Conservation (phyloP, 306 rosid genomes). For the Lathyrus sativus region DNA sequence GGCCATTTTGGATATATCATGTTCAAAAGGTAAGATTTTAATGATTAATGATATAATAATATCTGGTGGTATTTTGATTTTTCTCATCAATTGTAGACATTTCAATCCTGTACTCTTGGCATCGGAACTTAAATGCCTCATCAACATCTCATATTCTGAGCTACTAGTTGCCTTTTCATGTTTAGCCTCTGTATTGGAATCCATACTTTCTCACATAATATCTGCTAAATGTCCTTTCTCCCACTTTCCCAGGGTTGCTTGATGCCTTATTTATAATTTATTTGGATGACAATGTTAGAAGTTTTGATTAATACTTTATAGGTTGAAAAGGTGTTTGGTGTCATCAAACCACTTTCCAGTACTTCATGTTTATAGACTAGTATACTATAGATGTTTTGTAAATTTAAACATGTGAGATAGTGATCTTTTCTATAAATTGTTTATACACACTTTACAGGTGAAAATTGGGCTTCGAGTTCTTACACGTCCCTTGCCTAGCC, state of each 20-base stretch:
- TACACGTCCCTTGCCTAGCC: constrained; percentile 64
- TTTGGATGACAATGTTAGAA: constrained; percentile 9
- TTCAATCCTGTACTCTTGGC: neutral
- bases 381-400: neutral
- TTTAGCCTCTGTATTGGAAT: constrained; percentile 25
- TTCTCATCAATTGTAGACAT: constrained; percentile 13
- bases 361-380: constrained; percentile 34
- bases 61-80: neutral
- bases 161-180: constrained; percentile 3
- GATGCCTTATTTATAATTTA: constrained; percentile 11
- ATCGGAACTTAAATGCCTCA: constrained; percentile 2
- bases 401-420: neutral
- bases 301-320: neutral
- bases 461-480: constrained; percentile 90
- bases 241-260: constrained; percentile 1
- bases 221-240: constrained; percentile 20
- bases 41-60: constrained; percentile 2
- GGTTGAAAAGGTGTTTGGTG: constrained; percentile 9
- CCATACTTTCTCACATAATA: neutral
- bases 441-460: constrained; percentile 49
- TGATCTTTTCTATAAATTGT: constrained; percentile 11
- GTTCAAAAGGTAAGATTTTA: constrained; percentile 24
- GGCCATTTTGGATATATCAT: neutral
- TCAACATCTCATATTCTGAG: neutral
- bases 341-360: constrained; percentile 42